Evolutionary conservation across 2,329 filamentous ascomycete genomes (phyloP).

Genomic region (Aureobasidium vineae): DNA sequence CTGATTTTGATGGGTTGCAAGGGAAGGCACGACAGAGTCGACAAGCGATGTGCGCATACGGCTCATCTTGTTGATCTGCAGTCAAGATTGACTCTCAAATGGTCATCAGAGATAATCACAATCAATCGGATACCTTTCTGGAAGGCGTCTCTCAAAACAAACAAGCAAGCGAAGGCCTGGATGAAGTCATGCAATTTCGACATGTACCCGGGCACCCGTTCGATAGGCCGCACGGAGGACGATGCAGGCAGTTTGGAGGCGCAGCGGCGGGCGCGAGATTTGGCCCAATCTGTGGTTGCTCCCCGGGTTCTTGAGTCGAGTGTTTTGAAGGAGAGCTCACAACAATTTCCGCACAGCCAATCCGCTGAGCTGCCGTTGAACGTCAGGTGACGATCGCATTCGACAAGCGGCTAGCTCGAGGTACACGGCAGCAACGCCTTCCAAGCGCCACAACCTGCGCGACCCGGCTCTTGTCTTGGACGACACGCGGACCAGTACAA

Average conservation of each 20-base stretch:
- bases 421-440: slow-evolving; percentile 22
- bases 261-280: slow-evolving; percentile 24
- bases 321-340: slow-evolving; percentile 12
- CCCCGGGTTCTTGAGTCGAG: slow-evolving; percentile 12
- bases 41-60: background rate
- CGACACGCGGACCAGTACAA: slow-evolving; percentile 20
- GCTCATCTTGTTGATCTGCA: slow-evolving; percentile 22
- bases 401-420: background rate
- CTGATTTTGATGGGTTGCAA: no score
- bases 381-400: slow-evolving; percentile 20
- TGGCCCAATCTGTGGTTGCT: slow-evolving; percentile 24
- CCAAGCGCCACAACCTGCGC: slow-evolving; percentile 14
- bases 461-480: slow-evolving; percentile 23
- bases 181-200: slow-evolving; percentile 25
- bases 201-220: background rate
- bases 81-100: background rate
- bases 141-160: slow-evolving; percentile 1
- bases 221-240: slow-evolving; percentile 2
- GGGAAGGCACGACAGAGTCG: background rate
- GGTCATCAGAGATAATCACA: slow-evolving; percentile 9
- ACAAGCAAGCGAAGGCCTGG: slow-evolving; percentile 7
- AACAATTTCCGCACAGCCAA: slow-evolving; percentile 21
- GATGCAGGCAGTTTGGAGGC: slow-evolving; percentile 13
- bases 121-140: slow-evolving; percentile 11
- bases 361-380: slow-evolving; percentile 16